Evolutionary conservation across 2,329 filamentous ascomycete species (phyloP), one percentile per base, ranked within the genome.

Genomic region (Metarhizium anisopliae): DNA sequence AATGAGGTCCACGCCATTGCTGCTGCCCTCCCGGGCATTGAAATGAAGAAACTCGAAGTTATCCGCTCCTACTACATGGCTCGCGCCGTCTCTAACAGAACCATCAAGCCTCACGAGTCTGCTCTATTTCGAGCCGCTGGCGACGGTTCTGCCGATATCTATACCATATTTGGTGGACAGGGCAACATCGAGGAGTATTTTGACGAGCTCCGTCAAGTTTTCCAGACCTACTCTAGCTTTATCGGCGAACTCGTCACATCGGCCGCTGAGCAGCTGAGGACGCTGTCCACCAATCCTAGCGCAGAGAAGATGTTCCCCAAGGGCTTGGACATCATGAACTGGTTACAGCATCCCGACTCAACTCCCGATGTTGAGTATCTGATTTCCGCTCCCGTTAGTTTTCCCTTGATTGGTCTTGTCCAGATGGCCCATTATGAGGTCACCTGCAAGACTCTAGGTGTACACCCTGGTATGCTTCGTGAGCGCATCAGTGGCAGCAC

Each of bases 181-280:
- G 94, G 94, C 64, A 99, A 99, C 73, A 97, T 99, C 61, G 93
- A 99, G 74, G 95, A 99, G 75, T 99, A 99, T 75, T 99, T 99
- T 67, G 93, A 99, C 63, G 94, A 99, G 77, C 82, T 99, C 59
- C 86, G 94, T 56, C 88, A 95, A 70, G 83, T 97, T 57, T 93
- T 93, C 77, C 85, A 80, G 65, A 96, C 92, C 58, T 99, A 99
- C 74, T 87, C 89, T 13, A 88, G 88, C 32, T 95, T 99, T 63
- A 84, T 96, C 5, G 87, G 90, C 63, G 90, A 95, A 61, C 84
- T 97, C 61, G 82, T 99, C 66, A 80, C 81, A 32, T 82, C 85
- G 29, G 86, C 91, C 7, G 92, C 94, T 14, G 87, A 95, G 67
- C 84, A 95, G 55, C 82, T 99, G n/a, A 90, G 93, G 69, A 85